Conservation (phyloP, 2,329 filamentous ascomycete genomes). For the Cadophora malorum region DNA sequence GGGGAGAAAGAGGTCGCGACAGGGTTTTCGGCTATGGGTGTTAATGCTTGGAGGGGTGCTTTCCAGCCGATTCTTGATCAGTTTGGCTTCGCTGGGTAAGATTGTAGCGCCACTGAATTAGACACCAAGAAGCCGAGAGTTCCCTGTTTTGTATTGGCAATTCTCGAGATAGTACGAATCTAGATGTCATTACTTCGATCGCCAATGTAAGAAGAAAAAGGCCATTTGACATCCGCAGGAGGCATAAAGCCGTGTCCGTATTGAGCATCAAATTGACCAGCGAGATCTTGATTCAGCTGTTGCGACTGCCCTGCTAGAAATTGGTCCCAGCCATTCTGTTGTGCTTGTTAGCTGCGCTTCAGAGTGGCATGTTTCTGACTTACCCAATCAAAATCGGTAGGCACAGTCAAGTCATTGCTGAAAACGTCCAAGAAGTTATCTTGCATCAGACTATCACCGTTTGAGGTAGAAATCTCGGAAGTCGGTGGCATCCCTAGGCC, state of each 20-base stretch:
- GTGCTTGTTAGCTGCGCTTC: background rate
- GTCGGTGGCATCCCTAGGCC: conserved; percentile 3
- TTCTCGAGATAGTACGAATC: background rate
- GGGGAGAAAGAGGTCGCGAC: conserved; percentile 44
- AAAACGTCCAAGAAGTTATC: conserved; percentile 33
- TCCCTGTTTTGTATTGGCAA: background rate
- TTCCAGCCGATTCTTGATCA: conserved; percentile 31
- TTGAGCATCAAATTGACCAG: conserved; percentile 17
- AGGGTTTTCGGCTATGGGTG: conserved; percentile 41
- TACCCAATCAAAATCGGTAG: conserved; percentile 38
- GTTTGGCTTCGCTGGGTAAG: conserved; percentile 24
- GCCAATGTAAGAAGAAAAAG: background rate
- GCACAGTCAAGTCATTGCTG: conserved; percentile 28
- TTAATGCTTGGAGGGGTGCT: conserved; percentile 33
- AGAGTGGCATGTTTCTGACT: conserved; percentile 7
- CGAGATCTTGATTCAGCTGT: conserved; percentile 14
- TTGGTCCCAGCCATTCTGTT: conserved; percentile 37
- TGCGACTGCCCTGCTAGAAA: conserved; percentile 26
- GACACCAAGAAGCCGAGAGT: no score
- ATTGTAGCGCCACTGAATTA: no score
- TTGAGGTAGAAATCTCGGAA: background rate
- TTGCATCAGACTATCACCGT: conserved; percentile 28
- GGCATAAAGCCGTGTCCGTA: conserved; percentile 30
- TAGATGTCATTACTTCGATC: background rate
- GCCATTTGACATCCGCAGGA: background rate